These are phyloP conservation scores for Penicillium arizonense DNA, from an alignment of 495 filamentous ascomycete species.

Conservation along the genomic window DNA sequence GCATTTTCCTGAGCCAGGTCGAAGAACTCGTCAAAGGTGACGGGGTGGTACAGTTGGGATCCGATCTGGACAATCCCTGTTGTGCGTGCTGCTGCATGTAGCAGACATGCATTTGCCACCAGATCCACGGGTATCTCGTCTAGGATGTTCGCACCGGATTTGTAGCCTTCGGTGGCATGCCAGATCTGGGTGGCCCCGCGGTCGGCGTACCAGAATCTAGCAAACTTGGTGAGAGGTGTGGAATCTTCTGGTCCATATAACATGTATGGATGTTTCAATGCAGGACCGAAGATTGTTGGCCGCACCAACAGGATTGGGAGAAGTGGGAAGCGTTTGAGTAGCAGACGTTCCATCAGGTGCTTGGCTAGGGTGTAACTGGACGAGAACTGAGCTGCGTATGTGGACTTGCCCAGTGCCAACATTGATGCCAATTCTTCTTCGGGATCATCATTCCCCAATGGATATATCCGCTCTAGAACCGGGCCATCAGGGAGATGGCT, in stretches of 20 bases:
- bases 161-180: slow-evolving; percentile 32
- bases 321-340: slow-evolving; percentile 25
- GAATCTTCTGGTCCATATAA: slow-evolving; percentile 36
- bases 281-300: slow-evolving; percentile 41
- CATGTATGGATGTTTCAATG: slow-evolving; percentile 36
- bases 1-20: slow-evolving; percentile 17
- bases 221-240: slow-evolving; percentile 36
- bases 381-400: slow-evolving; percentile 25
- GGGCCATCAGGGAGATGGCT: slow-evolving; percentile 38
- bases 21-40: slow-evolving; percentile 32
- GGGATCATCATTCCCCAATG: slow-evolving; percentile 24
- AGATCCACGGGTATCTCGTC: slow-evolving; percentile 43
- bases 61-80: slow-evolving; percentile 34
- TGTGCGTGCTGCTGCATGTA: slow-evolving; percentile 35
- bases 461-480: slow-evolving; percentile 29
- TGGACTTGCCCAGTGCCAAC: slow-evolving; percentile 15
- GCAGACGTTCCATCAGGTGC: slow-evolving; percentile 38
- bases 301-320: slow-evolving; percentile 37
- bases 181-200: slow-evolving; percentile 29
- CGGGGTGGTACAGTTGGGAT: slow-evolving; percentile 29
- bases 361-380: slow-evolving; percentile 41
- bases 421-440: slow-evolving; percentile 34
- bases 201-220: slow-evolving; percentile 27
- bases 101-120: slow-evolving; percentile 38
- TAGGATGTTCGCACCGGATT: slow-evolving; percentile 31